A percentile compares a stretch with the other conserved stretches of the same genome.
phyloP scores from a whole-genome alignment of 2,329 filamentous ascomycete species.

The Fusarium sp. region DNA sequence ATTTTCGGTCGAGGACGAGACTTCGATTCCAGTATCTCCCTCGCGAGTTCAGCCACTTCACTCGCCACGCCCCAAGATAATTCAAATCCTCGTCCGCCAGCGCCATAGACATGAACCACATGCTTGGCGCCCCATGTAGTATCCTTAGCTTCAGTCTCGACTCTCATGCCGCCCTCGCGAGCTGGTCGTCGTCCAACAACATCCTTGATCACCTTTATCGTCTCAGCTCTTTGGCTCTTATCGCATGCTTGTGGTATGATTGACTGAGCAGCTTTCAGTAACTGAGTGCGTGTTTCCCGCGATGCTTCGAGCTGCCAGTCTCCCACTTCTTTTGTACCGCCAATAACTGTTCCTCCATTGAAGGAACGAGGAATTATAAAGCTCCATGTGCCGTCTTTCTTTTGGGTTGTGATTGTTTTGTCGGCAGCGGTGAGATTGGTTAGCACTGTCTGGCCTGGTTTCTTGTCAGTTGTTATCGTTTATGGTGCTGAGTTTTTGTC shows the following conservation, averaged over 20 bases:
- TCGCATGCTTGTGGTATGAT: conserved; percentile 25
- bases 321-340: conserved; percentile 70
- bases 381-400: conserved; percentile 69
- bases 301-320: conserved; percentile 64
- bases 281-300: conserved; percentile 52
- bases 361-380: conserved; percentile 70
- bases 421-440: conserved; percentile 49
- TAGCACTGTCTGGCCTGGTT: conserved; percentile 47
- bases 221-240: background rate
- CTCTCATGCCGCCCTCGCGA: conserved; percentile 58
- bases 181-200: conserved; percentile 58
- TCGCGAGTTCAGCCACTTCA: conserved; percentile 48
- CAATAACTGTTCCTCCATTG: conserved; percentile 71
- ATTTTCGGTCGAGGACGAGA: conserved; percentile 3
- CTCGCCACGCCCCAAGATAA: conserved; percentile 68
- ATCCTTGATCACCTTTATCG: conserved; percentile 51
- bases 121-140: conserved; percentile 11
- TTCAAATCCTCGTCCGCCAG: conserved; percentile 69
- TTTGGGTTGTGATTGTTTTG: conserved; percentile 65
- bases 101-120: conserved; percentile 66
- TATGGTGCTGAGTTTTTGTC: accelerated
- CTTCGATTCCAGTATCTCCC: background rate
- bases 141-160: conserved; percentile 36
- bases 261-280: conserved; percentile 21
- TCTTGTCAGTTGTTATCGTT: background rate